These are phyloP conservation scores for Cylindrodendrum hubeiense DNA, from an alignment of 2,329 filamentous ascomycete genomes.

Conservation along the genomic window DNA sequence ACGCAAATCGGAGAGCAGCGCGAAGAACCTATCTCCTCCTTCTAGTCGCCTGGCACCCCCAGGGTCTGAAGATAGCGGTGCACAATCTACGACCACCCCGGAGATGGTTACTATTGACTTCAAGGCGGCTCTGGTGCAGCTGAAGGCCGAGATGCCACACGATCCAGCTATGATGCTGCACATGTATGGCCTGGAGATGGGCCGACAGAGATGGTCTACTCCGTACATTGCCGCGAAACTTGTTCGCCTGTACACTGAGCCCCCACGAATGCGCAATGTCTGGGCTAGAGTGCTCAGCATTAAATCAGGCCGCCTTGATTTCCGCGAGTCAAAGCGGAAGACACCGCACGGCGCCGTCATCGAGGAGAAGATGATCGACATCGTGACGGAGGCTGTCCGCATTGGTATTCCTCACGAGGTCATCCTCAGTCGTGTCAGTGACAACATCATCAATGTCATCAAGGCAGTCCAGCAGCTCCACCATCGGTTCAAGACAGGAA, in stretches of 20 bases:
- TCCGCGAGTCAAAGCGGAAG: conserved; percentile 82
- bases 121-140: conserved; percentile 83
- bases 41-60: conserved; percentile 55
- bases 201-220: conserved; percentile 87
- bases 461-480: conserved; percentile 94
- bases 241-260: conserved; percentile 87
- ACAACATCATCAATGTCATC: conserved; percentile 88
- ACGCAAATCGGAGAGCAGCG: conserved; percentile 48
- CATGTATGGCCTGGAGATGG: conserved; percentile 83
- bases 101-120: conserved; percentile 88
- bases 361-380: conserved; percentile 86
- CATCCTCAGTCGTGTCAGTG: conserved; percentile 89
- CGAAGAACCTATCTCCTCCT: conserved; percentile 33
- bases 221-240: conserved; percentile 85
- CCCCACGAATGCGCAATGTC: conserved; percentile 82
- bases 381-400: conserved; percentile 87
- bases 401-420: conserved; percentile 92
- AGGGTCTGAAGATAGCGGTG: conserved; percentile 48
- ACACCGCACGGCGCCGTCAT: conserved; percentile 67
- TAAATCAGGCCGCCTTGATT: conserved; percentile 83
- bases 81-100: conserved; percentile 49
- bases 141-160: conserved; percentile 89
- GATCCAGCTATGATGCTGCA: conserved; percentile 95
- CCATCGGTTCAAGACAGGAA: conserved; percentile 89
- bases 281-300: conserved; percentile 91